phyloP scores from a whole-genome alignment of 768 basidiomycete species.

The Sutorius australiensis region DNA sequence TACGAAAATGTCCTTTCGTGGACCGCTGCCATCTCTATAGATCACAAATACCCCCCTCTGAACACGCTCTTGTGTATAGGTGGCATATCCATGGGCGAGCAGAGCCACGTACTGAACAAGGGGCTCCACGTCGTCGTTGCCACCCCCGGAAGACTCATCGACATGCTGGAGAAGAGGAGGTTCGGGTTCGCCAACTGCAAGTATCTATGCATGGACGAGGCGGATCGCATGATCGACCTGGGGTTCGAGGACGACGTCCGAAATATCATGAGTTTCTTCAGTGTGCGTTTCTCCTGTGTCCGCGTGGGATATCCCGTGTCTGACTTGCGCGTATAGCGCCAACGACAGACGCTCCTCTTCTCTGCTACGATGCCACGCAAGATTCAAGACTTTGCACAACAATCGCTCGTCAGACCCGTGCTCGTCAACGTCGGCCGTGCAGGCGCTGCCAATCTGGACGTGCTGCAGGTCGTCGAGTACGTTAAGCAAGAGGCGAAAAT shows the following conservation, averaged over 20 bases:
- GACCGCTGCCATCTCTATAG: slow-evolving; percentile 77
- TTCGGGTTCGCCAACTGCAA: slow-evolving; percentile 94
- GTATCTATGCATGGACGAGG: slow-evolving; percentile 98
- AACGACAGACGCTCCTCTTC: slow-evolving; percentile 95
- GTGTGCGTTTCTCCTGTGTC: slow-evolving; percentile 45
- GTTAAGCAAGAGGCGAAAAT: slow-evolving; percentile 99
- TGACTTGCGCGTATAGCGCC: slow-evolving; percentile 50
- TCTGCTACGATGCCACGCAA: slow-evolving; percentile 99
- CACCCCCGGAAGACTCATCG: slow-evolving; percentile 93
- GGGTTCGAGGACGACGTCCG: slow-evolving; percentile 99
- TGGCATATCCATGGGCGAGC: slow-evolving; percentile 98
- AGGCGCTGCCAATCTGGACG: slow-evolving; percentile 95
- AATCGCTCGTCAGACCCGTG: slow-evolving; percentile 91
- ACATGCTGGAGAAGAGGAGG: slow-evolving; percentile 95
- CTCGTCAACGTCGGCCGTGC: slow-evolving; percentile 97
- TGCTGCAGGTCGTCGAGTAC: slow-evolving; percentile 95
- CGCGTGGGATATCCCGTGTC: background rate
- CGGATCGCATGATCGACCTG: slow-evolving; percentile 98
- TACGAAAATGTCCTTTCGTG: slow-evolving; percentile 91
- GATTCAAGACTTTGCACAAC: slow-evolving; percentile 97
- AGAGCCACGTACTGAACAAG: slow-evolving; percentile 83
- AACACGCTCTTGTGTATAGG: slow-evolving; percentile 93
- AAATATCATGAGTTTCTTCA: slow-evolving; percentile 99
- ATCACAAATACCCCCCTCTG: slow-evolving; percentile 77
- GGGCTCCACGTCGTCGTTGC: slow-evolving; percentile 96